Base-by-base conservation (phyloP, 73 alveolate genomes). In the Effrenium voratum region DNA sequence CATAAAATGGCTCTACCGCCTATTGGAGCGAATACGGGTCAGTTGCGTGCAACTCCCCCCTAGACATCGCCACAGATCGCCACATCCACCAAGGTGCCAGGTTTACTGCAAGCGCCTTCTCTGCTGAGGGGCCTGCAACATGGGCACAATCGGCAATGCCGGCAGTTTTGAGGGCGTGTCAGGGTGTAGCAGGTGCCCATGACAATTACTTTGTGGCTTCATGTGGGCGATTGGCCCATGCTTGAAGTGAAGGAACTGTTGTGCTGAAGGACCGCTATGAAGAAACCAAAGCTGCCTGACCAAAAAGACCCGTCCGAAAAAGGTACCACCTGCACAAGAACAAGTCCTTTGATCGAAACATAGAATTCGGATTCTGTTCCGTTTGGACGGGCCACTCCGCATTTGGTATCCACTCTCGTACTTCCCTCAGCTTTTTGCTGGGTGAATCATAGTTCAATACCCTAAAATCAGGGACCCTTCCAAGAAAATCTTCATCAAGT, bases 61-160 rank as follows among this genome's bases (percentile, higher is more conserved):
- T 28, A 19, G 32, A 55, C 68, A 19, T 0, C 68, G 15, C 68
- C 34, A 32, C 72, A 26, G 34, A 32, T 26, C 34, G 34, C 72
- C 72, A 57, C 28, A 32, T 32, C 0, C 10, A 30, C 82, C 82
- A 36, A 70, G 82, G 49, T 15, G n/a, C 82, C 85, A 90, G 55
- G 28, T 90, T 90, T 55, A 90, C 96, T 34, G 63, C 96, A n/a
- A 90, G 41, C 22, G 96, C 96, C 55, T 90, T 90, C 79, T 90
- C 96, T 34, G 85, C 73, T 28, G 96, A 50, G 38, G 87, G 63
- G 86, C 96, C 96, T 90, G 34, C 19, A 57, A 3, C 19, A 57
- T 32, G 2, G 28, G 72, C 72, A 52, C 19, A 57, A 0, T 26
- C 1, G 28, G 34, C 19, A 57, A 2, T n/a, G n/a, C n/a, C 28